These are phyloP conservation scores for Candida multigemmis DNA, from an alignment of 805 yeast genomes.

Conservation along the genomic window DNA sequence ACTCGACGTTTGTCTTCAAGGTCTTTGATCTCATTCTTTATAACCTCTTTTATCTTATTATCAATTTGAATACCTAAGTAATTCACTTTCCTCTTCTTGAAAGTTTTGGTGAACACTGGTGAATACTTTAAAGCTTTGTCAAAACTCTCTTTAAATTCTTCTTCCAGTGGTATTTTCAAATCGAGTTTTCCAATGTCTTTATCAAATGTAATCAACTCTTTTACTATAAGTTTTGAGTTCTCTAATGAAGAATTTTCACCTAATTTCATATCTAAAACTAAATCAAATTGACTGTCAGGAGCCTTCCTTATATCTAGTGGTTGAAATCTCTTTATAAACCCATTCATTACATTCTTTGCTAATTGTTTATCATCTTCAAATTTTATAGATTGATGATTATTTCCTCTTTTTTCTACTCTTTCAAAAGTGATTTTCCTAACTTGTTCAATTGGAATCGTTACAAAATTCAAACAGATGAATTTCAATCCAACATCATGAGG, in stretches of 20 bases:
- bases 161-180: constrained; percentile 29
- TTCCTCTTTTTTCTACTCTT: constrained; percentile 66
- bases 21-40: constrained; percentile 5
- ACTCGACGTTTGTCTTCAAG: constrained; percentile 26
- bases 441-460: constrained; percentile 25
- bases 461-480: constrained; percentile 63
- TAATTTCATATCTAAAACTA: constrained; percentile 49
- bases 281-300: constrained; percentile 67
- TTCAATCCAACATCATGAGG: constrained; percentile 31
- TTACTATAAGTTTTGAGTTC: constrained; percentile 40
- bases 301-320: constrained; percentile 32
- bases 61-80: constrained; percentile 5
- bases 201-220: constrained; percentile 14
- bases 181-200: constrained; percentile 34
- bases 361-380: constrained; percentile 36
- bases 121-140: constrained; percentile 41
- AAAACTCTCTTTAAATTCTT: constrained; percentile 38
- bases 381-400: constrained; percentile 80
- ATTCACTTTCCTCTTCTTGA: constrained; percentile 7
- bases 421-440: constrained; percentile 45
- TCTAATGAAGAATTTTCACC: constrained; percentile 26
- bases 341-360: constrained; percentile 58
- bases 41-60: constrained; percentile 7
- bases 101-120: constrained; percentile 39
- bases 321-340: constrained; percentile 66